Evolutionary conservation across 495 filamentous ascomycete species (phyloP), one percentile per base, ranked within the genome.

Genomic region (Trichoderma gamsii): DNA sequence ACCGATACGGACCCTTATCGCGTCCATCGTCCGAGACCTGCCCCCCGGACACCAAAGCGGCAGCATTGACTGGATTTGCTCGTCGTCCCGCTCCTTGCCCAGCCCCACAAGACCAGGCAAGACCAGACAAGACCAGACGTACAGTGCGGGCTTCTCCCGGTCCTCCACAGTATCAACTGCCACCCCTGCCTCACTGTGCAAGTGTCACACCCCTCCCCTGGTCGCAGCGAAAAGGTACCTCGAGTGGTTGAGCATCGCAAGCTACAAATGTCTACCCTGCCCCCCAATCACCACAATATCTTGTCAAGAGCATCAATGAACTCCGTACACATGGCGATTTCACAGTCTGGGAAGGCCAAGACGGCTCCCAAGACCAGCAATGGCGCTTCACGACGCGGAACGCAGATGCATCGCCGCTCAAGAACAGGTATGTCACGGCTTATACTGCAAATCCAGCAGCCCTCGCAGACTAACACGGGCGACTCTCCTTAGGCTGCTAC

Each of bases 381-480:
- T 79, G 81, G 76, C 70, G 86, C 74, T 79, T 79, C 84, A 70
- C 88, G 90, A 76, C 79, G 82, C 73, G 85, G 88, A 74, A 80
- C 85, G 73, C 93, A 95, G 82, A 91, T 92, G 84, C 94, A 98
- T 78, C 88, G 92, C 74, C 86, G 94, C 72, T 97, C 94, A 72
- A 89, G 94, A 75, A 95, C 92, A 85, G 94, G 94, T 96, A 82
- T 70, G 89, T 83, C 66, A 18, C 38, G 43, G 18, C 68, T 66
- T 59, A 46, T 63, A 68, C 69, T 66, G 63, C 49, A 49, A 49
- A 13, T 49, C 23, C 35, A 38, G 35, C 35, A 3, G 35, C 35
- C 23, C 21, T 12, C 51, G 41, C 64, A 25, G 21, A 70, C 77
- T 78, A 72, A 79, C 77, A 65, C 46, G 49, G 46, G 21, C 49